Evolutionary conservation across 306 rosid species (phyloP), one percentile per base, ranked within the genome.

Genomic region (Medicago ruthenica): DNA sequence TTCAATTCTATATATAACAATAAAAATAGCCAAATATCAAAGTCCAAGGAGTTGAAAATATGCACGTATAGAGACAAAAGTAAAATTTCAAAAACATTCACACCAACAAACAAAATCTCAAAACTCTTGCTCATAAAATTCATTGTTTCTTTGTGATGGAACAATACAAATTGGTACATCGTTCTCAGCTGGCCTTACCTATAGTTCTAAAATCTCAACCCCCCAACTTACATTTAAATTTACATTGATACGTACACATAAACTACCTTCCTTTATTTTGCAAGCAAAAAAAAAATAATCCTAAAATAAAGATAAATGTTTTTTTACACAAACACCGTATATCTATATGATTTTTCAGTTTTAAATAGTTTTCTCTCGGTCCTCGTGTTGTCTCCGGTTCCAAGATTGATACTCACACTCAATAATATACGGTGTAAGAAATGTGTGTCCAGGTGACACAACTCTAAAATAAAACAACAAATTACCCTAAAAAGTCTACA

Each of bases 401-500:
- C 31, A 27, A 27, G 4, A 27, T 27, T 27, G 31, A 27, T 27
- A 27, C 31, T 27, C 7, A 34, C 37, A 34, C 37, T 34, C 37
- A 34, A 34, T 5, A 34, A 1, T 34, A 34, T 34, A 34, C 37
- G 37, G 7, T 34, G 37, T 34, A 7, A 6, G 37, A 34, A 34
- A 34, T 34, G 4, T 34, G 37, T 4, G 7, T 34, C 4, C 7
- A 34, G 1, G 0, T 34, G 5, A 4, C 37, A 34, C 37, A 34
- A 34, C 7, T 8, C 6, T 9, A 45, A 14, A 31, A 37, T 55
- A 9, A 55, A 17, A 9, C 61, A 55, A 18, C 14, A 55, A 55
- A 61, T 15, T n/a, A 34, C 21, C 15, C 58, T 36, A 69, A 44
- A 47, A 9, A 47, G 18, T 74, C 83, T 84, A 93, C 84, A 89